phyloP scores from a whole-genome alignment of 495 filamentous ascomycete genomes.

The Letharia columbiana region DNA sequence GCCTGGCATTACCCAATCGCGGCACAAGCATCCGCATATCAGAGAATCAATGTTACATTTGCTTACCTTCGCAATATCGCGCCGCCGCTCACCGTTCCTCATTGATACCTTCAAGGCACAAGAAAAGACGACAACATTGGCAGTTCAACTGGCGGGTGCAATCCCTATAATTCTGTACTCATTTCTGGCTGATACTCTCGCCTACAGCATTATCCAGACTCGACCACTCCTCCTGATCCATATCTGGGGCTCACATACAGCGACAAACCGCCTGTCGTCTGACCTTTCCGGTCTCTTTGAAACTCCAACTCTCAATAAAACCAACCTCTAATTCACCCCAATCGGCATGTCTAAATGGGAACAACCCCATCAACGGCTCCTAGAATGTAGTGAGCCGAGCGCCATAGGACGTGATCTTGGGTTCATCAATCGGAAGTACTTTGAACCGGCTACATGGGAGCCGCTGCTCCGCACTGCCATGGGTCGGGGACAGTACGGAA shows the following conservation, averaged over 20 bases:
- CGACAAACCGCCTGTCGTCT: not conserved
- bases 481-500: slow-evolving; percentile 9
- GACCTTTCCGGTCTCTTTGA: not conserved
- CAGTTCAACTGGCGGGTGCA: not conserved
- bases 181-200: not conserved
- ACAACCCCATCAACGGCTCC: not conserved
- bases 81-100: not conserved
- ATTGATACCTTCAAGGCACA: not conserved
- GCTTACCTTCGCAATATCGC: not conserved
- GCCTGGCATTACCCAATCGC: not conserved
- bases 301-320: not conserved
- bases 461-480: slow-evolving; percentile 2
- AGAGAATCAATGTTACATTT: slow-evolving; percentile 1
- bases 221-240: not conserved
- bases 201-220: not conserved
- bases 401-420: slow-evolving; percentile 8
- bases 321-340: not conserved
- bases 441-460: slow-evolving; percentile 10
- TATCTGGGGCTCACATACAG: not conserved
- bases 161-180: not conserved
- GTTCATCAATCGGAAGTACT: not conserved
- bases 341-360: not conserved
- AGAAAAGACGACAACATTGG: not conserved
- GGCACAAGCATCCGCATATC: not conserved
- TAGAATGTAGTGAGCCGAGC: not conserved